phyloP scores from a whole-genome alignment of 1,284 basidiomycete genomes.

The Lignosus rhinocerotis region DNA sequence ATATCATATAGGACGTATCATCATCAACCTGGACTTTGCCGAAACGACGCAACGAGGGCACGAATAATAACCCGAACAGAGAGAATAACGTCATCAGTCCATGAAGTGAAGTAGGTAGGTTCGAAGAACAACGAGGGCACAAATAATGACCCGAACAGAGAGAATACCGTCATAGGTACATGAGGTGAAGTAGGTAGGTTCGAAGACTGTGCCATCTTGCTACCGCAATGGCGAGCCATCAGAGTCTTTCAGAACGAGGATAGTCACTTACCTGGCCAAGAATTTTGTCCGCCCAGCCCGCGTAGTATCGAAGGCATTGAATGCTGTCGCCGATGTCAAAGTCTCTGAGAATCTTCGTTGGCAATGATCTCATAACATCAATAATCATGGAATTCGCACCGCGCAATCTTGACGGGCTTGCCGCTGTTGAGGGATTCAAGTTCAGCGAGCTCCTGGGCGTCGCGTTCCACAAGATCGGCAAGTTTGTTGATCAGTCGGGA shows the following conservation, averaged over 20 bases:
- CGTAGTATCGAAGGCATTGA: constrained; percentile 81
- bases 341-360: constrained; percentile 50
- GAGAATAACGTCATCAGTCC: too few relatives aligned
- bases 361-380: neutral
- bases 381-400: constrained; percentile 35
- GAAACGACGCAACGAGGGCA: neutral
- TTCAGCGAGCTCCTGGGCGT: constrained; percentile 75
- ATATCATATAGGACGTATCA: neutral
- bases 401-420: constrained; percentile 79
- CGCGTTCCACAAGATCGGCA: constrained; percentile 90
- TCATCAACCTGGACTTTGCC: neutral
- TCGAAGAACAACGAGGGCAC: neutral
- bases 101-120: too few relatives aligned
- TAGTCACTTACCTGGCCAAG: constrained; percentile 44
- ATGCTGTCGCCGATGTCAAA: constrained; percentile 85
- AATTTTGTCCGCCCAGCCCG: constrained; percentile 65
- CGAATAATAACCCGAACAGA: too few relatives aligned
- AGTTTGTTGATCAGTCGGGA: constrained; percentile 81
- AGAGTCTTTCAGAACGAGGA: neutral
- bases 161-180: too few relatives aligned
- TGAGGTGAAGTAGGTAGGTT: neutral
- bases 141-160: too few relatives aligned
- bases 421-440: constrained; percentile 84
- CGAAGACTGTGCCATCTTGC: neutral
- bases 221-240: neutral